Conservation (phyloP, 2,329 filamentous ascomycete species). For the Penicillium decumbens region DNA sequence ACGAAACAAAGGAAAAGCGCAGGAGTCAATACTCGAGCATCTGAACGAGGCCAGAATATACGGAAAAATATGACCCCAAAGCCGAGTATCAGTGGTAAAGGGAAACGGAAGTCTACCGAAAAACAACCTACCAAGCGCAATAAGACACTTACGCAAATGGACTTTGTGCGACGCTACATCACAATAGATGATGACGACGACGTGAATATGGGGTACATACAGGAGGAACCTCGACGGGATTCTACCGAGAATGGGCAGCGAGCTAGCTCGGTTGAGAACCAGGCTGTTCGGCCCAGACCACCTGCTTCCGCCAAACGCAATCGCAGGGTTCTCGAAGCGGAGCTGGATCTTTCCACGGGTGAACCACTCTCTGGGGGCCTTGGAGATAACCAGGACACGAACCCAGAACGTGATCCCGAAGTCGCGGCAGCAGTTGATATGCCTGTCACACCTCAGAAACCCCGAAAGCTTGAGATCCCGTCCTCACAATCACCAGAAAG, state of each 20-base stretch:
- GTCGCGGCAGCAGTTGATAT: background rate
- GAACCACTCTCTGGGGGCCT: constrained; percentile 16
- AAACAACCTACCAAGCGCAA: constrained; percentile 26
- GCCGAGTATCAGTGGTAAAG: constrained; percentile 15
- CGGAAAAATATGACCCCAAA: constrained; percentile 22
- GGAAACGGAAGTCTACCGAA: constrained; percentile 21
- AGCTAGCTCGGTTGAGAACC: background rate
- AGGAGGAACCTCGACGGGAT: constrained; percentile 20
- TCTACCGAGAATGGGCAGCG: background rate
- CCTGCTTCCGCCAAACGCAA: constrained; percentile 11
- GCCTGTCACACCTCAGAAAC: constrained; percentile 35
- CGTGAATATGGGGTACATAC: constrained; percentile 31
- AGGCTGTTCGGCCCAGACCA: background rate
- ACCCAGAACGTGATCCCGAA: background rate
- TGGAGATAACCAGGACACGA: constrained; percentile 5
- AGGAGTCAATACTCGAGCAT: background rate
- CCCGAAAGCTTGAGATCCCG: constrained; percentile 33
- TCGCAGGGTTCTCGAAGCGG: constrained; percentile 12
- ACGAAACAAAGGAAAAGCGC: constrained; percentile 18
- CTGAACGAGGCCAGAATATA: constrained; percentile 5
- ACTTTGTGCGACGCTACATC: constrained; percentile 37
- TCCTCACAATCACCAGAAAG: constrained; percentile 45
- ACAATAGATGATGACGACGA: constrained; percentile 35
- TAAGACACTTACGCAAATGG: constrained; percentile 43
- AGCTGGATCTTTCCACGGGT: constrained; percentile 22